Percentiles rank a stretch among this genome's conserved stretches.
These are phyloP conservation scores for Conticribra weissflogii DNA, from an alignment of 108 stramenopile species.

Conservation along the genomic window DNA sequence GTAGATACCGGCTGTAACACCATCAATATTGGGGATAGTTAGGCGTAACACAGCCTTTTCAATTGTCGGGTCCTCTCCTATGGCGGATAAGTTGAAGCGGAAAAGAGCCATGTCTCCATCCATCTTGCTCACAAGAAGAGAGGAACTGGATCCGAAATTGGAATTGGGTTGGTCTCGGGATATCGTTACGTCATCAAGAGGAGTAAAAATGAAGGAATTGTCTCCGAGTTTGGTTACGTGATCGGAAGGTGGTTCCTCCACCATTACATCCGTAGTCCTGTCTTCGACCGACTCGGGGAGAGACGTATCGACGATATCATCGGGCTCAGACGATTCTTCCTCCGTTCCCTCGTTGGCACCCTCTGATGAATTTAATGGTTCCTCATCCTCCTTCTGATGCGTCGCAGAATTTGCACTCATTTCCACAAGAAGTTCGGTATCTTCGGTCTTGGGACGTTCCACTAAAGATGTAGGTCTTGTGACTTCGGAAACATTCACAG, in stretches of 20 bases:
- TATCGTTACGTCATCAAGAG: conserved; percentile 19
- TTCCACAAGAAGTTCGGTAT: too few relatives aligned
- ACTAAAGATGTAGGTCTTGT: too few relatives aligned
- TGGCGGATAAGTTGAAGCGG: conserved; percentile 20
- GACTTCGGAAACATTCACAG: too few relatives aligned
- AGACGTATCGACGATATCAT: not conserved
- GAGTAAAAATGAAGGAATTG: conserved; percentile 16
- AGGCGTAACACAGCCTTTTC: conserved; percentile 21
- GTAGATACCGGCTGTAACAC: conserved; percentile 3
- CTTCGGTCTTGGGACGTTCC: too few relatives aligned
- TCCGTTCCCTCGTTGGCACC: not conserved
- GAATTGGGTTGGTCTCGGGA: conserved; percentile 6
- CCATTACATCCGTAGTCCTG: not conserved
- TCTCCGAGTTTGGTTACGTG: conserved; percentile 10
- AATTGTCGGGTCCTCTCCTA: conserved; percentile 5
- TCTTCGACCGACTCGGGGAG: not conserved
- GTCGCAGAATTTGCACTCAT: not conserved
- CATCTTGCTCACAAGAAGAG: conserved; percentile 13
- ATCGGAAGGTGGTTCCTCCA: not conserved
- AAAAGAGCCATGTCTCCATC: conserved; percentile 23
- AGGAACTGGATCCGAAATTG: conserved; percentile 17
- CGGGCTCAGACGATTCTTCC: not conserved
- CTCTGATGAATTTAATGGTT: not conserved
- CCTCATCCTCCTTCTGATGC: not conserved
- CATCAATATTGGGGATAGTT: conserved; percentile 7